Conservation (phyloP, 495 filamentous ascomycete genomes). For the Hypoxylon rickii region DNA sequence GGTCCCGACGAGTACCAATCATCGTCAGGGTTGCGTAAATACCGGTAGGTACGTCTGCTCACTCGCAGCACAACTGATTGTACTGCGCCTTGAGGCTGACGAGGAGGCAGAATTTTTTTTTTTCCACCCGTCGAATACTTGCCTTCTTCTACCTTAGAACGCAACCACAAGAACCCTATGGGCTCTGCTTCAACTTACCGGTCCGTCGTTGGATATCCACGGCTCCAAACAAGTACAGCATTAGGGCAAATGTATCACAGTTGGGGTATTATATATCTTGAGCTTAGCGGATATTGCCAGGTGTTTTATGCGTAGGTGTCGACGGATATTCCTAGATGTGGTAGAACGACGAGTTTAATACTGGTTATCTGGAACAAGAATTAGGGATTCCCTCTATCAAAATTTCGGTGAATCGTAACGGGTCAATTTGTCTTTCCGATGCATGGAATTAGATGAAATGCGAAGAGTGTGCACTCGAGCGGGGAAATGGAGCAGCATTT, state of each 20-base stretch:
- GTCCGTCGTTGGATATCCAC: conserved; percentile 18
- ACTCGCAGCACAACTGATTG: neutral
- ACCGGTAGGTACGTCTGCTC: conserved; percentile 1
- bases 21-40: conserved; percentile 1
- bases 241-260: too few species aligned
- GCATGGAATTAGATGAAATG: neutral
- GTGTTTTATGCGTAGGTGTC: too few species aligned
- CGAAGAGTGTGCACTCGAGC: conserved; percentile 17
- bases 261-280: too few species aligned
- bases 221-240: conserved; percentile 15
- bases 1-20: conserved; percentile 1
- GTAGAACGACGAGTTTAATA: too few species aligned
- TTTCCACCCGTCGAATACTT: too few species aligned
- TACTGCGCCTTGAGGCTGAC: conserved; percentile 34
- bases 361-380: too few species aligned
- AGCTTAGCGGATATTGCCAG: too few species aligned
- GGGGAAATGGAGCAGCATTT: conserved; percentile 14
- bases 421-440: neutral
- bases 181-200: neutral
- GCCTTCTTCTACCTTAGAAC: conserved; percentile 4
- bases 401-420: conserved; percentile 19
- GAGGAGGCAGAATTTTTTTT: conserved; percentile 22
- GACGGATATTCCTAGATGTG: too few species aligned
- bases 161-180: conserved; percentile 23
- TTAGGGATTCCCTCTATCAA: conserved; percentile 1